A percentile compares a stretch with the other conserved stretches of the same genome.
phyloP scores from a whole-genome alignment of 306 rosid species.

The Lathyrus tuberosus region DNA sequence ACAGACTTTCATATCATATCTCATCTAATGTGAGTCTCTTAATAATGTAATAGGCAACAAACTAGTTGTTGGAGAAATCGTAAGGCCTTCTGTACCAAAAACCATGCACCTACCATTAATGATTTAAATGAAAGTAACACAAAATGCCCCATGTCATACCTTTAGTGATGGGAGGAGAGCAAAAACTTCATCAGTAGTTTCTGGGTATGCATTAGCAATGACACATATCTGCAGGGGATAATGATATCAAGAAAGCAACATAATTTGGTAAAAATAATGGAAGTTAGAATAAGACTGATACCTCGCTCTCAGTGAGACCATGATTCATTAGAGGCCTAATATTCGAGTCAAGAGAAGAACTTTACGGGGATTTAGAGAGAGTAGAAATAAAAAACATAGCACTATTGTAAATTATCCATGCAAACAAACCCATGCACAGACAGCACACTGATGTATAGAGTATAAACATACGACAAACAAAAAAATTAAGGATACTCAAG shows the following conservation, averaged over 20 bases:
- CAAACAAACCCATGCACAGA: background rate
- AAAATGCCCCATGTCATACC: slow-evolving; percentile 51
- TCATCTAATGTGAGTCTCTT: background rate
- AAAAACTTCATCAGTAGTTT: slow-evolving; percentile 70
- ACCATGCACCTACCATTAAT: background rate
- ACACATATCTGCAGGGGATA: slow-evolving; percentile 69
- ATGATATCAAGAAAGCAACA: slow-evolving; percentile 35
- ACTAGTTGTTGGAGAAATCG: background rate
- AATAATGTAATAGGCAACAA: slow-evolving; percentile 8
- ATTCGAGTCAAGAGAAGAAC: slow-evolving; percentile 67
- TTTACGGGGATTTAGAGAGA: slow-evolving; percentile 12
- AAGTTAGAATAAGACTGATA: slow-evolving; percentile 44
- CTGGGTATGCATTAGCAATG: slow-evolving; percentile 83
- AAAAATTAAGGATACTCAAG: slow-evolving; percentile 80
- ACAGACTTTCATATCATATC: too few relatives aligned
- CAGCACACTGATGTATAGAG: slow-evolving; percentile 9
- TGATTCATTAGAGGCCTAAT: slow-evolving; percentile 57
- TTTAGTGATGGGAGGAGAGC: slow-evolving; percentile 82
- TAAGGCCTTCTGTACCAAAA: background rate
- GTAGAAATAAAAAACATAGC: slow-evolving; percentile 6
- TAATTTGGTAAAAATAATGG: slow-evolving; percentile 18
- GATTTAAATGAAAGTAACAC: slow-evolving; percentile 10
- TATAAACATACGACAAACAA: background rate
- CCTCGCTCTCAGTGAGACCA: slow-evolving; percentile 81
- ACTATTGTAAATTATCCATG: slow-evolving; percentile 20